Evolutionary conservation across 106 monocot species (phyloP), one percentile per base, ranked within the genome.

Genomic region (Phalaenopsis equestris): DNA sequence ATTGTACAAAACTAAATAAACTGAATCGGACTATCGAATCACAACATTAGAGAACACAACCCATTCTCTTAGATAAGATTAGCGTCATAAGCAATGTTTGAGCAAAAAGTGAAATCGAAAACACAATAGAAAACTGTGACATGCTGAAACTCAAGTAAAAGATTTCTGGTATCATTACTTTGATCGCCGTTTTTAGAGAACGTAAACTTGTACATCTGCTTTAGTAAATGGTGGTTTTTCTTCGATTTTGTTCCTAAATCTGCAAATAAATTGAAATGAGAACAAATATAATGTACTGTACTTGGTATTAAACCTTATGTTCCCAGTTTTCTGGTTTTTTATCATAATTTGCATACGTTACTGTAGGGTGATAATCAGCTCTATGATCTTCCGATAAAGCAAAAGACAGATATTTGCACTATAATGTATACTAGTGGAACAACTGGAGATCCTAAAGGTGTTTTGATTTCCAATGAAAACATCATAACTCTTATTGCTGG

Each of bases 381-480:
- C 56, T 86, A 88, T 83, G 89, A 92, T 82, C 89, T 94, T 72
- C 98, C 98, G 18, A 49, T 72, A 83, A 80, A 73, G 55, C 67
- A 87, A 72, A 92, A 78, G 49, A 80, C 82, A 70, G 98, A 94
- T 83, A 92, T 93, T 15, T 90, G 89, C 79, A 98, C 98, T 41
- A 98, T 98, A 87, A 94, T 98, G 98, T 98, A 98, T 86, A 98
- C 98, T 14, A 98, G 98, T 83, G 98, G 98, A 77, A 98, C 98
- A 75, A 98, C 98, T 41, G 98, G 98, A 56, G 98, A 98, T 9
- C 98, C 98, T 36, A 98, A 98, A 80, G 98, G 98, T 75, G 98
- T 98, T 48, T 2, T 98, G 91, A 86, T 98, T 81, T 92, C 98
- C 19, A 94, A 98, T 78, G 86, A 92, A 57, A 91, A 86, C 83